A percentile compares a stretch with the other conserved stretches of the same genome.
Evolutionary conservation across 371 early-diverging fungal species (phyloP).

Genomic region (Mucor sp.): DNA sequence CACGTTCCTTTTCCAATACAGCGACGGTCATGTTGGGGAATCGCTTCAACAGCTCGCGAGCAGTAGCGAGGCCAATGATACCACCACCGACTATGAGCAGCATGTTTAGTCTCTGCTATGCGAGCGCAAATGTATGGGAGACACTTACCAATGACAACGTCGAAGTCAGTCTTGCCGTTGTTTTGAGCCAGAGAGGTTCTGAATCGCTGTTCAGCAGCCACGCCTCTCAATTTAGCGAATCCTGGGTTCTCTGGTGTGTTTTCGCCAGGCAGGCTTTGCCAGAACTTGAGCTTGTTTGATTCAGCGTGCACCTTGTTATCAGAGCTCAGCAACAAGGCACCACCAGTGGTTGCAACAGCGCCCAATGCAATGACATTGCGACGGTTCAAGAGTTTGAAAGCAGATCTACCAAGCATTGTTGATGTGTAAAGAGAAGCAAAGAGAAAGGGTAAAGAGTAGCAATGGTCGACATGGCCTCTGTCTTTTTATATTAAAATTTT

Average conservation of each 20-base stretch:
- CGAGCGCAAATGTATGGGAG: too few relatives aligned
- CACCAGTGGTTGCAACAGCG: conserved; percentile 40
- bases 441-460: neutral
- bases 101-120: neutral
- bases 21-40: conserved; percentile 52
- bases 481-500: conserved; percentile 1
- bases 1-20: conserved; percentile 52
- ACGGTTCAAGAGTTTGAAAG: conserved; percentile 29
- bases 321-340: conserved; percentile 27
- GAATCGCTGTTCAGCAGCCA: conserved; percentile 49
- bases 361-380: conserved; percentile 33
- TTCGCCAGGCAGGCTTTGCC: conserved; percentile 51
- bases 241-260: conserved; percentile 48
- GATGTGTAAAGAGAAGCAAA: neutral
- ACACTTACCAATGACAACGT: conserved; percentile 48
- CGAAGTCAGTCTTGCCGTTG: conserved; percentile 51
- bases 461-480: neutral
- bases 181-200: conserved; percentile 42
- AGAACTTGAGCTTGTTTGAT: conserved; percentile 40
- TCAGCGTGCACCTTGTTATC: conserved; percentile 42
- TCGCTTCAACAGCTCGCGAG: conserved; percentile 49
- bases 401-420: conserved; percentile 41
- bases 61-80: conserved; percentile 55
- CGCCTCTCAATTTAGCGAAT: conserved; percentile 46
- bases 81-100: conserved; percentile 47